phyloP scores from a whole-genome alignment of 2,329 filamentous ascomycete genomes.

The Calonectria pseudoturangicola region DNA sequence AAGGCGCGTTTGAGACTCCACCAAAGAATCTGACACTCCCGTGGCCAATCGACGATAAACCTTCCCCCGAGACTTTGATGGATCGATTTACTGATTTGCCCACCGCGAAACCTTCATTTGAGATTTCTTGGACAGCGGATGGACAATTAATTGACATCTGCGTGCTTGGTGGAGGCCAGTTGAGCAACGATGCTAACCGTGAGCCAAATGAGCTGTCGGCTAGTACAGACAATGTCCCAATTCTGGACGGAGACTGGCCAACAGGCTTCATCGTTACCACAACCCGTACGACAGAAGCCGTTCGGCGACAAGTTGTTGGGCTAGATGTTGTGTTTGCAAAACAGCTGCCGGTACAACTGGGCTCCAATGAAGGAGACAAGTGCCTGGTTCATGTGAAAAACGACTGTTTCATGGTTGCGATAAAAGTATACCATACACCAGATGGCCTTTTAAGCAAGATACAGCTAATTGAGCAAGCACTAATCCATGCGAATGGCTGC shows the following conservation, averaged over 20 bases:
- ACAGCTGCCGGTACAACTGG: constrained; percentile 1
- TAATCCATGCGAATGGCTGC: neutral
- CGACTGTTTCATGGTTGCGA: constrained; percentile 4
- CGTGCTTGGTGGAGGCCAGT: neutral
- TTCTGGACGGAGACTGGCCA: constrained; percentile 29
- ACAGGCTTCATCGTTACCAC: constrained; percentile 26
- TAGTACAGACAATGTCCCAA: neutral
- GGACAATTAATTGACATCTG: neutral
- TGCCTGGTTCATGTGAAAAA: neutral
- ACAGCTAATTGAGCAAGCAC: neutral
- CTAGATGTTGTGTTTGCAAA: constrained; percentile 17
- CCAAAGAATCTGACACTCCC: neutral
- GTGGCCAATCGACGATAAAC: neutral
- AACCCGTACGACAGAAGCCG: neutral
- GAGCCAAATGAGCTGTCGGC: neutral
- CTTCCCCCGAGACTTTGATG: neutral
- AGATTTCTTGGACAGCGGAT: constrained; percentile 2
- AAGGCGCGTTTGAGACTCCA: neutral
- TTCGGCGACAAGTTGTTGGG: neutral
- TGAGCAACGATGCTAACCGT: neutral
- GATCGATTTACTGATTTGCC: constrained; percentile 7
- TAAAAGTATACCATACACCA: neutral
- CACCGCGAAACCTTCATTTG: neutral
- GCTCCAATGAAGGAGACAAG: constrained; percentile 15
- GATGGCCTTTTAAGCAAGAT: neutral